phyloP scores from a whole-genome alignment of 305 asterid species.

The Ajuga reptans region DNA sequence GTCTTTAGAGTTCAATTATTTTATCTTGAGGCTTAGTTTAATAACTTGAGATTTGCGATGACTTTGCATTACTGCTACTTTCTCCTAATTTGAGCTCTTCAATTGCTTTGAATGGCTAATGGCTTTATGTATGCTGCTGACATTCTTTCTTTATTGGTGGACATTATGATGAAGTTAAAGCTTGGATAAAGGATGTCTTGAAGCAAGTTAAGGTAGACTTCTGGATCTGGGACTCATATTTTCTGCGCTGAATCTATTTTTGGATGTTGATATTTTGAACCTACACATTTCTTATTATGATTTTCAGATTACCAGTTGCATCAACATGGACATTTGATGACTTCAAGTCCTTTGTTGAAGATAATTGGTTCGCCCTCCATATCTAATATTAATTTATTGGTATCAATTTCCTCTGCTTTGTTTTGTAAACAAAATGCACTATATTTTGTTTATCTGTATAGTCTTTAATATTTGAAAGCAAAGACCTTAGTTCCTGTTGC shows the following conservation, averaged over 20 bases:
- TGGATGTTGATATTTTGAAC: slow-evolving; percentile 8
- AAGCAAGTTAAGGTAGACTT: slow-evolving; percentile 64
- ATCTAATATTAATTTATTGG: slow-evolving; percentile 71
- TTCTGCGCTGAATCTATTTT: slow-evolving; percentile 5
- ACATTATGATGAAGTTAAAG: slow-evolving; percentile 81
- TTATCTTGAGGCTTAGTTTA: slow-evolving; percentile 10
- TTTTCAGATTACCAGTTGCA: slow-evolving; percentile 49
- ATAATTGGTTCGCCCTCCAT: slow-evolving; percentile 35
- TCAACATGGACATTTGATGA: slow-evolving; percentile 70
- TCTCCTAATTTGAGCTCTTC: too few relatives aligned
- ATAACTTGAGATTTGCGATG: background rate
- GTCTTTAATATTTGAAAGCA: background rate
- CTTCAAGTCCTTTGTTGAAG: slow-evolving; percentile 49
- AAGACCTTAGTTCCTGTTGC: background rate
- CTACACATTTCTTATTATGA: slow-evolving; percentile 22
- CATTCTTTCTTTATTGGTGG: slow-evolving; percentile 16
- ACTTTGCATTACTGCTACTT: too few relatives aligned
- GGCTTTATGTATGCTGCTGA: slow-evolving; percentile 11
- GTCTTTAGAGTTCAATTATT: background rate
- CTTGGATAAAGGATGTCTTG: slow-evolving; percentile 58
- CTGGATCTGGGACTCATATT: background rate
- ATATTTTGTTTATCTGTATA: background rate
- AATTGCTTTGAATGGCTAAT: background rate
- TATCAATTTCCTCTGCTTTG: slow-evolving; percentile 19
- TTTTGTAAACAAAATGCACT: background rate